Percentiles rank a stretch among this genome's conserved stretches.
Conservation (phyloP, 2,329 filamentous ascomycete species). For the Lecanicillium sp. region DNA sequence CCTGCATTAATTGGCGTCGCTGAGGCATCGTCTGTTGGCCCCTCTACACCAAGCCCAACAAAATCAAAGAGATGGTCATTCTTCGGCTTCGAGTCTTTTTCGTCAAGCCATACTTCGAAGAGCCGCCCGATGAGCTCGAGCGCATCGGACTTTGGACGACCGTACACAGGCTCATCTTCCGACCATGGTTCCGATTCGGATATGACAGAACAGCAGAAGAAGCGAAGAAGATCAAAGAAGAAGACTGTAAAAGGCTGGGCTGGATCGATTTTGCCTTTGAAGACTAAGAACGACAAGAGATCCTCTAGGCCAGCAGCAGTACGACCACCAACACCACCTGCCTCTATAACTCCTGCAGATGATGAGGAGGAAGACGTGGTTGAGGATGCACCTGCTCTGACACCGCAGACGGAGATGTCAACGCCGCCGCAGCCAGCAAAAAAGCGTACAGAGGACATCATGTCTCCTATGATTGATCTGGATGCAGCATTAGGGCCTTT, state of each 20-base stretch:
- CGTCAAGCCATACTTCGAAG: constrained; percentile 38
- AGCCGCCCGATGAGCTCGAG: constrained; percentile 38
- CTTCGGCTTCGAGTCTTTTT: constrained; percentile 51
- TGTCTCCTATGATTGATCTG: constrained; percentile 81
- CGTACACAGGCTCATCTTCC: constrained; percentile 22
- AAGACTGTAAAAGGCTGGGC: constrained; percentile 73
- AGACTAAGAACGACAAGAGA: constrained; percentile 43
- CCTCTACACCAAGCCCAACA: constrained; percentile 37
- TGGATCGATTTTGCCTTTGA: constrained; percentile 58
- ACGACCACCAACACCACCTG: constrained; percentile 40
- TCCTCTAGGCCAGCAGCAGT: constrained; percentile 29
- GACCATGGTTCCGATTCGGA: constrained; percentile 28
- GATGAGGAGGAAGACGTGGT: constrained; percentile 22
- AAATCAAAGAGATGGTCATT: constrained; percentile 56
- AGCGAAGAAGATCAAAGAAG: constrained; percentile 29
- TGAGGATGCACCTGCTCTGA: constrained; percentile 19
- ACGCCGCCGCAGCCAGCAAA: constrained; percentile 18
- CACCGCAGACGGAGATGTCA: constrained; percentile 31
- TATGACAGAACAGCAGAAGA: constrained; percentile 18
- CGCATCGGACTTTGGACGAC: constrained; percentile 31
- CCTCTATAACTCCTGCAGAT: constrained; percentile 20
- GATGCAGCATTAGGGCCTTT: constrained; percentile 91
- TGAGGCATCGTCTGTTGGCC: constrained; percentile 24
- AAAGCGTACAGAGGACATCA: constrained; percentile 48
- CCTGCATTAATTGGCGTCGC: constrained; percentile 41